Base-by-base conservation (phyloP, 305 asterid species). In the Striga hermonthica region DNA sequence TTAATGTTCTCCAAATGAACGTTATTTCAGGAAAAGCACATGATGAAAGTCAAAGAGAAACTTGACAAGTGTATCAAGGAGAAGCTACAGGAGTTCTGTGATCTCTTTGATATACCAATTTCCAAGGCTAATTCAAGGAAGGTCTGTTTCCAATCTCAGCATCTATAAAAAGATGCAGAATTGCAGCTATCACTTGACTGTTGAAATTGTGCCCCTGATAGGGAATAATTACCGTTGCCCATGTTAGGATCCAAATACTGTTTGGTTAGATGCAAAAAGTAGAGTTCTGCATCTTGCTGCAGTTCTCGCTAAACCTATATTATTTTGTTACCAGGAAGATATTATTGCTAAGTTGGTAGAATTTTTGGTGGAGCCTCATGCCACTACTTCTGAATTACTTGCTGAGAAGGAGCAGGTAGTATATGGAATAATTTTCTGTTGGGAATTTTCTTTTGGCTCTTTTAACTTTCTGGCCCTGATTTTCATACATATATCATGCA, bases 321-420 rank as follows among this genome's bases (percentile, higher is more conserved):
- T 66, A 0, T 53, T 62, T 36, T 68, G 49, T 63, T 66, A 59
- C 65, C 87, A 94, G 99, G 99, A 94, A 74, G 99, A 90, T 79
- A 75, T 94, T 16, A 75, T 91, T 60, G 65, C 76, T 35, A 91
- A 82, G 86, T 70, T 94, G 85, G 57, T 87, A 13, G 98, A 91
- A 7, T 94, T 94, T 77, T 70, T 91, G 86, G 77, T 81, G 78
- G 90, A 87, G 65, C 99, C 99, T 72, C 90, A 84, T 74, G 91
- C 94, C 48, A 84, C 87, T 11, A 81, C 93, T 64, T 65, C 86
- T 40, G 93, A 83, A 41, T 71, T 85, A 60, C 95, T 91, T 68
- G 80, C 93, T 41, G 97, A 88, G 28, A 88, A 80, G 63, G 96
- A 91, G 45, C 93, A 83, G 97, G 99, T 94, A 44, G 41, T 50